A percentile compares a stretch with the other conserved stretches of the same genome.
Conservation (phyloP, 2,329 filamentous ascomycete species). For the Pseudogymnoascus sp. region DNA sequence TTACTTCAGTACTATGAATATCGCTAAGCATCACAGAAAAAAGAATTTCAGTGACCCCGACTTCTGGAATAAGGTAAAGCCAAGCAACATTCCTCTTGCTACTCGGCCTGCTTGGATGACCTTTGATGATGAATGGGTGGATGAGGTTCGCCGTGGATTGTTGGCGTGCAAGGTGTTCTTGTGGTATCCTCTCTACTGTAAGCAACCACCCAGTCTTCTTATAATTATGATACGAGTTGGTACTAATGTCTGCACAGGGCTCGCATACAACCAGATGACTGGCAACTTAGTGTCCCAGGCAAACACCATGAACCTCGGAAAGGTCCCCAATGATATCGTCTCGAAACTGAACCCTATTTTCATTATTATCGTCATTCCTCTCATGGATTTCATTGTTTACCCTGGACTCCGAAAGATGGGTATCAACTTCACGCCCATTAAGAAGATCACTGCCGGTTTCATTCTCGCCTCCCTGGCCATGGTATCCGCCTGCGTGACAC, state of each 20-base stretch:
- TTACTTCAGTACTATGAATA: not conserved
- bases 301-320: conserved; percentile 56
- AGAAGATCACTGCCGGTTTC: conserved; percentile 66
- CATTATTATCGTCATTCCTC: conserved; percentile 66
- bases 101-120: conserved; percentile 66
- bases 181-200: conserved; percentile 40
- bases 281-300: conserved; percentile 57
- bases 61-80: conserved; percentile 64
- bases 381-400: conserved; percentile 63
- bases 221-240: conserved; percentile 49
- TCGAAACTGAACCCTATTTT: conserved; percentile 69
- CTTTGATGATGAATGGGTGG: conserved; percentile 76
- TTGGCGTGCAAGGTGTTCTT: conserved; percentile 62
- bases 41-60: conserved; percentile 42
- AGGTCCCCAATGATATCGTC: conserved; percentile 70
- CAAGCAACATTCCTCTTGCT: conserved; percentile 48
- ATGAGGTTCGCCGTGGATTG: conserved; percentile 64
- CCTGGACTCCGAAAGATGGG: conserved; percentile 55
- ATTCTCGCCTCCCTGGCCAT: conserved; percentile 54
- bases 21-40: conserved; percentile 10
- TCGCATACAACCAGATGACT: conserved; percentile 52
- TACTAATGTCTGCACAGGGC: conserved; percentile 34
- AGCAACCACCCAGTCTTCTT: conserved; percentile 22
- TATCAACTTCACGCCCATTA: conserved; percentile 66
- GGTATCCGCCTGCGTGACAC: conserved; percentile 48